Evolutionary conservation across 225 moss, liverwort and hornwort genomes (phyloP), one percentile per base, ranked within the genome.

Genomic region (Climacium dendroides): DNA sequence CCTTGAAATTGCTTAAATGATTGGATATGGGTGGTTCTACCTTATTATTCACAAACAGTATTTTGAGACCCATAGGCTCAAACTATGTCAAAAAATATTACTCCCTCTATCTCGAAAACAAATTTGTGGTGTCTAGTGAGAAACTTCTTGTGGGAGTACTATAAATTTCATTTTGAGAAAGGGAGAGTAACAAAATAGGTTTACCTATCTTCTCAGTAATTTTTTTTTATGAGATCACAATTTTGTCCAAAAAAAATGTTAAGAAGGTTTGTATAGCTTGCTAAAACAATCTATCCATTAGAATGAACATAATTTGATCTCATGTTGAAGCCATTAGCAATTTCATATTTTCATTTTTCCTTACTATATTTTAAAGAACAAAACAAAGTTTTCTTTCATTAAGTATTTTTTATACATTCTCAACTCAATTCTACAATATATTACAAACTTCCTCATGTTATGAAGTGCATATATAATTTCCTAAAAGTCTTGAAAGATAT

Each of bases 111-210:
- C 12, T 12, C 11, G 18, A 65, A 23, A 45, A 10, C 2, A 6
- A 72, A 28, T 9, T 0, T 17, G 1, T 28, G 1, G 5, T 43
- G 16, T 26, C 1, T 16, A 15, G 9, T 43, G 0, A 7, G n/a
- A n/a, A n/a, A n/a, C n/a, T n/a, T n/a, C n/a, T n/a, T 14, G 25
- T 15, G 0, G 41, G 14, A 39, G 7, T 23, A 24, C 39, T 0
- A 69, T 0, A 1, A 0, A 39, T 25, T 39, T 15, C 8, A 5
- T 43, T 72, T 43, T 10, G 6, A 10, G 3, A 43, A 1, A 72
- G 3, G 17, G 1, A 28, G 17, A 45, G n/a, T 72, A 50, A 32
- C 3, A 5, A 48, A 48, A 20, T 19, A 30, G 30, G 18, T 15
- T 5, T 5, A 28, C 2, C 3, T 45, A 1, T 72, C 28, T 45